Evolutionary conservation across 805 yeast species (phyloP), one percentile per base, ranked within the genome.

Genomic region (Metschnikowia sp.): DNA sequence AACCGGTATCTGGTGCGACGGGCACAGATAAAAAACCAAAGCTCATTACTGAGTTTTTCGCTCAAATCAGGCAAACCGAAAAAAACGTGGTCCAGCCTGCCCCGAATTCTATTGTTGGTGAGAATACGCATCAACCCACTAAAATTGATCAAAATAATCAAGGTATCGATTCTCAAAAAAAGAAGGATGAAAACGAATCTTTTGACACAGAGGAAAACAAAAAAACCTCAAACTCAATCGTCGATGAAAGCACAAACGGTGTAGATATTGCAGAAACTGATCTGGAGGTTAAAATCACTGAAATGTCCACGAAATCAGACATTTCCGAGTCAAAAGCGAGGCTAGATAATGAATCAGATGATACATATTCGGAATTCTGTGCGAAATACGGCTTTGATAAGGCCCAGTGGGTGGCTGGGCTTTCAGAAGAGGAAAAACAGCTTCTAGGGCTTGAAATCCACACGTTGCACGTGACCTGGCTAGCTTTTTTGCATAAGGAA

Each of bases 401-500:
- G 57, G 54, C 61, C 3, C 46, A 64, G 48, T 85, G 89, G 87
- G 51, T 82, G 8, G 56, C 59, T 0, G 52, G 72, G 1, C 69
- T 85, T 5, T 62, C 77, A 0, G 54, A 63, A 0, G 88, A 82
- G 39, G 75, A 80, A 36, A 64, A 59, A 39, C 66, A 65, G 2
- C 69, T 90, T 4, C 74, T 90, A 2, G 64, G 74, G 15, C 68
- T 86, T 9, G 99, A 94, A 62, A 78, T 89, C 35, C 63, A 72
- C 1, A 80, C 88, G 0, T 66, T 94, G 51, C 90, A 88, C 51
- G 77, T 78, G 10, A 74, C 88, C 0, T 94, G 99, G 99, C 78
- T 94, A 19, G 74, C 76, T 3, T 72, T 78, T 2, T 70, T 94
- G 15, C 79, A 83, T 57, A 61, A 69, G 19, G 96, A 91, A 56